Conservation (phyloP, 495 filamentous ascomycete genomes). For the Lasiosphaeria miniovina region DNA sequence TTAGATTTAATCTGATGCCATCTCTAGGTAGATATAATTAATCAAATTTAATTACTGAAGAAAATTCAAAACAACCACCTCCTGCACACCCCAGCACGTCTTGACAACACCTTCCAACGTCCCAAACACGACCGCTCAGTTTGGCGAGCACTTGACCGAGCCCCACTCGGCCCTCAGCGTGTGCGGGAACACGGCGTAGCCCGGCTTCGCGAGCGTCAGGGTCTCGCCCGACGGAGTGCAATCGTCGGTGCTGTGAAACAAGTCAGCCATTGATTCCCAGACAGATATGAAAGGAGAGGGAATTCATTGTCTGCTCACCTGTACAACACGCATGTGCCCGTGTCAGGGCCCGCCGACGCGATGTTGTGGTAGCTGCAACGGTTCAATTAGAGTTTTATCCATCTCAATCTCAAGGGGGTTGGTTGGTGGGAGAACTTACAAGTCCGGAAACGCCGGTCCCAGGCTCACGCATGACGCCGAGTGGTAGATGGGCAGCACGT, state of each 20-base stretch:
- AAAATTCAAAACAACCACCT: too few relatives aligned
- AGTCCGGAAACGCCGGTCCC: background rate
- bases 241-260: background rate
- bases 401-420: background rate
- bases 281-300: background rate
- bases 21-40: too few relatives aligned
- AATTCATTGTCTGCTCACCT: background rate
- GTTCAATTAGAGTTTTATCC: background rate
- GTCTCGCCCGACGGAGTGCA: background rate
- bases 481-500: background rate
- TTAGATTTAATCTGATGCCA: too few relatives aligned
- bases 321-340: background rate
- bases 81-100: too few relatives aligned
- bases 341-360: conserved; percentile 1
- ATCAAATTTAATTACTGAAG: too few relatives aligned
- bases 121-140: too few relatives aligned
- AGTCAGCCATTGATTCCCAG: too few relatives aligned
- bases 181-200: background rate
- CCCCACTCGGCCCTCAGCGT: background rate
- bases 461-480: background rate
- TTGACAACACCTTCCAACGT: too few relatives aligned
- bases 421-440: background rate
- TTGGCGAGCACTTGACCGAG: conserved; percentile 3
- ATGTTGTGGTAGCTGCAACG: conserved; percentile 3
- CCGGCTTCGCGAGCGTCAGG: background rate